phyloP scores from a whole-genome alignment of 495 filamentous ascomycete species.

The Bombardia bombarda region DNA sequence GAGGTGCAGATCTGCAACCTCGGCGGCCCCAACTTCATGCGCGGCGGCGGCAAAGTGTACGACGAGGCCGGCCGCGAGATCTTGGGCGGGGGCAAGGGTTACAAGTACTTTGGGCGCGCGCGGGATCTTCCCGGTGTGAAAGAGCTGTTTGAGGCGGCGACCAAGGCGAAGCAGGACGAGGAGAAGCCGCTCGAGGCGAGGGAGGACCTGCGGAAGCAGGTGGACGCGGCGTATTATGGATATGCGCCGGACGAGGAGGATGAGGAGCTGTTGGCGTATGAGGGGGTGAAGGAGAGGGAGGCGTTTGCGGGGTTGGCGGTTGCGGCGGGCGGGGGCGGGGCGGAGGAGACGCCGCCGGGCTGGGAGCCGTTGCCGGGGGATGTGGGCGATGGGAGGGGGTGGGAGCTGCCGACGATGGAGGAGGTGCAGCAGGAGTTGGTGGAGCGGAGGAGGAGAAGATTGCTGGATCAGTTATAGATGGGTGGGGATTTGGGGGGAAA shows the following conservation, averaged over 20 bases:
- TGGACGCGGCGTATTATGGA: constrained; percentile 94
- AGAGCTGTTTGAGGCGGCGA: constrained; percentile 82
- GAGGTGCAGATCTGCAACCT: constrained; percentile 91
- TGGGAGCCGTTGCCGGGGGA: constrained; percentile 90
- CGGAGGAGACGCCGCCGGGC: constrained; percentile 39
- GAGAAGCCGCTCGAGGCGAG: constrained; percentile 53
- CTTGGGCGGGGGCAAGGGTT: constrained; percentile 80
- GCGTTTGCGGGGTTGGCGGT: constrained; percentile 54
- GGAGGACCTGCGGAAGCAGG: constrained; percentile 66
- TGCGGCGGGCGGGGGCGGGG: constrained; percentile 9
- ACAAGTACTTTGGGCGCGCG: constrained; percentile 79
- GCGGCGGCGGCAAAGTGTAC: constrained; percentile 76
- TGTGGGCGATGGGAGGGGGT: constrained; percentile 70
- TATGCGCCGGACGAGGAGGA: constrained; percentile 95
- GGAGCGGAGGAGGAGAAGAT: constrained; percentile 69
- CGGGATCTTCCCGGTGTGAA: constrained; percentile 90
- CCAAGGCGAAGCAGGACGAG: constrained; percentile 43
- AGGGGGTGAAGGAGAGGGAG: constrained; percentile 74
- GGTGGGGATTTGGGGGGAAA: not conserved
- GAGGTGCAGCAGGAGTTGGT: constrained; percentile 91
- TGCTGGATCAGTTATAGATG: constrained; percentile 55
- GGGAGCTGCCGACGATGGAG: constrained; percentile 77
- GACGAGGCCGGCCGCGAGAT: constrained; percentile 92
- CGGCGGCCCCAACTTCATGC: constrained; percentile 96
- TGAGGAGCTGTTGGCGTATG: constrained; percentile 72